phyloP scores from a whole-genome alignment of 2,329 filamentous ascomycete genomes.

The Aspergillus spinulosporus region DNA sequence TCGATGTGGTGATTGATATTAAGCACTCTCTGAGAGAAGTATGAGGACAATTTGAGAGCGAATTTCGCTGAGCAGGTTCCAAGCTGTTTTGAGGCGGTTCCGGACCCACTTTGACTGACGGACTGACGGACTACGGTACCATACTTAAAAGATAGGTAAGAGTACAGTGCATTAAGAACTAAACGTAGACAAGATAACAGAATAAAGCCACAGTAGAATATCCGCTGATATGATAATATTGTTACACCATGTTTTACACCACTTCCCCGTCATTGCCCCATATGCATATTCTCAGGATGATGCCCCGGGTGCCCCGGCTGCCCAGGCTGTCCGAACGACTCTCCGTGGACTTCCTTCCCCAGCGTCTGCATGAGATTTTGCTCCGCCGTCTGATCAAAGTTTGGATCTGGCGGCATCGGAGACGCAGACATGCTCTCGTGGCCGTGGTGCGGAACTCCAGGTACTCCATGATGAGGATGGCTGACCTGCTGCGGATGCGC shows the following conservation, averaged over 20 bases:
- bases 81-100: slow-evolving; percentile 2
- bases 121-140: background rate
- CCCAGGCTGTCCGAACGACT: slow-evolving; percentile 32
- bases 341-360: slow-evolving; percentile 43
- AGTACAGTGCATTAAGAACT: background rate
- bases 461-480: background rate
- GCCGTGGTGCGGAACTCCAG: slow-evolving; percentile 18
- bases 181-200: background rate
- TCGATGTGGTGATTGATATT: background rate
- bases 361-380: slow-evolving; percentile 48
- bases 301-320: slow-evolving; percentile 26
- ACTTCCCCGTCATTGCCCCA: slow-evolving; percentile 28
- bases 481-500: slow-evolving; percentile 38
- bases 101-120: slow-evolving; percentile 5
- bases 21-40: background rate
- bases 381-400: slow-evolving; percentile 44
- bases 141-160: background rate
- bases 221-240: slow-evolving; percentile 1
- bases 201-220: background rate
- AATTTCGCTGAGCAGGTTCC: slow-evolving; percentile 3
- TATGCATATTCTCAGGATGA: slow-evolving; percentile 35
- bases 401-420: slow-evolving; percentile 36
- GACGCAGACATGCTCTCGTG: slow-evolving; percentile 43
- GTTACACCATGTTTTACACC: slow-evolving; percentile 10
- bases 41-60: slow-evolving; percentile 1